phyloP scores from a whole-genome alignment of 768 basidiomycete species.

The Auriscalpium vulgare region DNA sequence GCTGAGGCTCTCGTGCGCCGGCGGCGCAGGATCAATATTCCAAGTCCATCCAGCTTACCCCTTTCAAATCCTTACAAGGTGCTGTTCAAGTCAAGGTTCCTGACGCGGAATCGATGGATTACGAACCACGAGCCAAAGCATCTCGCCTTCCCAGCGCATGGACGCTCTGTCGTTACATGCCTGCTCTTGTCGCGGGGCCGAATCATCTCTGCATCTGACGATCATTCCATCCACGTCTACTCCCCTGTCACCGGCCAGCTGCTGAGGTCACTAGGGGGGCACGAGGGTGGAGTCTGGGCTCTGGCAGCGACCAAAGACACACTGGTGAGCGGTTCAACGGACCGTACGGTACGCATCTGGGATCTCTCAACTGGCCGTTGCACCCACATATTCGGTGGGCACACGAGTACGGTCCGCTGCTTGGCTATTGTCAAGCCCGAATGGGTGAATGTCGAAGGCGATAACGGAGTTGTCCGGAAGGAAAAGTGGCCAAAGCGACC shows the following conservation, averaged over 20 bases:
- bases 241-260: conserved; percentile 77
- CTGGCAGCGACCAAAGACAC: conserved; percentile 83
- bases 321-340: conserved; percentile 87
- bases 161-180: conserved; percentile 89
- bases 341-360: conserved; percentile 91
- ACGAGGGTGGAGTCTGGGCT: conserved; percentile 96
- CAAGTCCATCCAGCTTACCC: conserved; percentile 44
- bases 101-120: conserved; percentile 77
- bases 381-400: conserved; percentile 91
- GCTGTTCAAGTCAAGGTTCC: conserved; percentile 85
- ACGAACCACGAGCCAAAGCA: conserved; percentile 65
- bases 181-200: conserved; percentile 90
- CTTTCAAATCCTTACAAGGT: conserved; percentile 85
- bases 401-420: conserved; percentile 94
- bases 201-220: conserved; percentile 95
- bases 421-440: conserved; percentile 94
- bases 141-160: conserved; percentile 80
- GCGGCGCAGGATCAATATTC: conserved; percentile 35
- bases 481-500: conserved; percentile 71
- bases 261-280: conserved; percentile 70
- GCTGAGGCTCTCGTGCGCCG: conserved; percentile 61
- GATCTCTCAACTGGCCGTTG: conserved; percentile 71
- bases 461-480: conserved; percentile 49
- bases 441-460: conserved; percentile 65
- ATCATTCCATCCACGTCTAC: conserved; percentile 94